phyloP scores from a whole-genome alignment of 176 grass and related monocot species.

The Triticum turgidum region DNA sequence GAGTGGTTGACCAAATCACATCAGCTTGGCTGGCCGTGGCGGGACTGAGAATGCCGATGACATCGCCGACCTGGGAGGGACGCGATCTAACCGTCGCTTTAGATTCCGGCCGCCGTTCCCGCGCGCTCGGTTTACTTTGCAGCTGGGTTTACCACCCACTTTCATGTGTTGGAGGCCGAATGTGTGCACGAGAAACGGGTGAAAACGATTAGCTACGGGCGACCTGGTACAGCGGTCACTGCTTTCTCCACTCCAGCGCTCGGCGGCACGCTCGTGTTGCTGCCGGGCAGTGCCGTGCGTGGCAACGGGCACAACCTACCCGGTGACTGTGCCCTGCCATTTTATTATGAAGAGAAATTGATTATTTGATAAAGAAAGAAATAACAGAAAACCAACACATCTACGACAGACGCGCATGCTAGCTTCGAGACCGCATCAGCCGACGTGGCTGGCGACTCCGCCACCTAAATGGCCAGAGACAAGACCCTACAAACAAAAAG shows the following conservation, averaged over 20 bases:
- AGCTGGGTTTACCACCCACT: too few relatives aligned
- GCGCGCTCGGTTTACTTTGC: background rate
- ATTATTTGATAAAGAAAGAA: too few relatives aligned
- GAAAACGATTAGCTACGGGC: background rate
- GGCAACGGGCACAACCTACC: background rate
- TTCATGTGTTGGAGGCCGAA: background rate
- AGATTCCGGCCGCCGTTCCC: background rate
- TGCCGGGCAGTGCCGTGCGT: background rate
- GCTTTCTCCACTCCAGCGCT: background rate
- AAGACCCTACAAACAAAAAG: too few relatives aligned
- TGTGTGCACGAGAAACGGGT: slow-evolving; percentile 19
- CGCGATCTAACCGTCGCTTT: background rate
- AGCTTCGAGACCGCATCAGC: too few relatives aligned
- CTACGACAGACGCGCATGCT: too few relatives aligned
- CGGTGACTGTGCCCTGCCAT: background rate
- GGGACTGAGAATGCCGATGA: background rate
- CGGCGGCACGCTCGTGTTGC: background rate
- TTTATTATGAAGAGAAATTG: too few relatives aligned
- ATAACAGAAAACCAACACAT: too few relatives aligned
- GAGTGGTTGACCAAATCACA: slow-evolving; percentile 46
- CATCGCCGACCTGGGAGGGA: background rate
- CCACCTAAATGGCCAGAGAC: too few relatives aligned
- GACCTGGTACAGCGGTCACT: background rate
- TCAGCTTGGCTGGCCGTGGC: background rate
- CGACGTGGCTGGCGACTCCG: too few relatives aligned